Evolutionary conservation across 495 filamentous ascomycete species (phyloP).

Genomic region (Aspergillus steynii): DNA sequence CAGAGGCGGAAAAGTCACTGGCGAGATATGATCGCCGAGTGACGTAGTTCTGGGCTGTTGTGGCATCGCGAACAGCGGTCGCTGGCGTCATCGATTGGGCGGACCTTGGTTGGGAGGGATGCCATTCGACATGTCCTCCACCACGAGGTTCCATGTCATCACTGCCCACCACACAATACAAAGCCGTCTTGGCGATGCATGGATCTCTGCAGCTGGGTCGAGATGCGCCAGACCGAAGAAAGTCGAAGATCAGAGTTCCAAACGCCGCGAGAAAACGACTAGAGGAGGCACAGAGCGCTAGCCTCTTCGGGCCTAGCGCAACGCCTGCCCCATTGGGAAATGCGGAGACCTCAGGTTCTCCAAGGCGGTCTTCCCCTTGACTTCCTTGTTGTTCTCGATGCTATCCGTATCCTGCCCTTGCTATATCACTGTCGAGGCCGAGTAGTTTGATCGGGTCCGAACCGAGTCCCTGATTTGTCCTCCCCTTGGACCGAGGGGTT

Average conservation of each 20-base stretch:
- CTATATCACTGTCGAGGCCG: background rate
- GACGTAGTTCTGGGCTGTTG: conserved; percentile 38
- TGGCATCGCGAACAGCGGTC: conserved; percentile 6
- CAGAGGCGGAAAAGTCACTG: conserved; percentile 3
- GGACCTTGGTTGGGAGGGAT: conserved; percentile 7
- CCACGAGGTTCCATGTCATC: background rate
- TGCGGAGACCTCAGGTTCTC: conserved; percentile 14
- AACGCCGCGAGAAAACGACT: too few relatives aligned
- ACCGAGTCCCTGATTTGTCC: background rate
- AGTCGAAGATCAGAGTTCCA: background rate
- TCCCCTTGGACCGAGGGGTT: background rate
- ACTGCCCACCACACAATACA: background rate
- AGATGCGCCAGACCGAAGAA: background rate
- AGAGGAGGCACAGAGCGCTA: background rate
- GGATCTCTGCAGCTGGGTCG: background rate
- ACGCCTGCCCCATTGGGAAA: conserved; percentile 12
- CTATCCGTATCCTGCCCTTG: too few relatives aligned
- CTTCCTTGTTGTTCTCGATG: too few relatives aligned
- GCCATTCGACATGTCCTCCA: background rate
- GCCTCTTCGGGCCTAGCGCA: conserved; percentile 3
- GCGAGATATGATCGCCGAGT: conserved; percentile 41
- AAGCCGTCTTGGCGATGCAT: background rate
- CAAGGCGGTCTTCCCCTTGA: background rate
- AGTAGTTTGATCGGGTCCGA: background rate
- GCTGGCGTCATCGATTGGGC: conserved; percentile 26